Percentiles rank a stretch among this genome's conserved stretches.
phyloP scores from a whole-genome alignment of 768 basidiomycete genomes.

The Gymnopilus dilepis region DNA sequence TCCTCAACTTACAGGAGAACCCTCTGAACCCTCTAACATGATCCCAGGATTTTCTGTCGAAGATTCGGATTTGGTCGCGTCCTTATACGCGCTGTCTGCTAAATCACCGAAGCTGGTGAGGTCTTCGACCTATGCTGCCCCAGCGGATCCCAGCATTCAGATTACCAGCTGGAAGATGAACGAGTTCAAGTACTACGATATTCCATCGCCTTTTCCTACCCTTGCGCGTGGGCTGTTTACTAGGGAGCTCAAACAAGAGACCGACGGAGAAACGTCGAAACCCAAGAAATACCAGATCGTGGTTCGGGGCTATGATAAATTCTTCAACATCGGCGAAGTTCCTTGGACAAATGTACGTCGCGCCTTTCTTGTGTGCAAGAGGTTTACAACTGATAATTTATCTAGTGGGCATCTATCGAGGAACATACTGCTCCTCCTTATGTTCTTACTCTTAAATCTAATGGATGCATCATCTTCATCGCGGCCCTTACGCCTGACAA shows the following conservation, averaged over 20 bases:
- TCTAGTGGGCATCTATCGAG: slow-evolving; percentile 78
- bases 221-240: slow-evolving; percentile 94
- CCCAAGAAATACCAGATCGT: slow-evolving; percentile 64
- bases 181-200: slow-evolving; percentile 91
- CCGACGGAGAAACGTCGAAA: slow-evolving; percentile 14
- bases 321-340: slow-evolving; percentile 97
- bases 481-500: slow-evolving; percentile 77
- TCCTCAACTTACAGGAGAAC: not conserved
- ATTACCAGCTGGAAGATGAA: slow-evolving; percentile 97
- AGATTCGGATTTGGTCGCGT: slow-evolving; percentile 65
- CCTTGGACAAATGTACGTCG: slow-evolving; percentile 87
- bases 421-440: slow-evolving; percentile 78
- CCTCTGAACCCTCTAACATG: slow-evolving; percentile 10
- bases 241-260: slow-evolving; percentile 42
- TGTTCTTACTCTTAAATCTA: slow-evolving; percentile 89
- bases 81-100: slow-evolving; percentile 56
- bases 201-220: slow-evolving; percentile 92
- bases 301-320: slow-evolving; percentile 95
- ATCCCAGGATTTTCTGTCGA: slow-evolving; percentile 28
- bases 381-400: not conserved
- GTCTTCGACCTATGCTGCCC: slow-evolving; percentile 58
- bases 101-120: slow-evolving; percentile 69
- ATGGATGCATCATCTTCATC: slow-evolving; percentile 97
- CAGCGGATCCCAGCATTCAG: slow-evolving; percentile 56
- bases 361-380: slow-evolving; percentile 7